Conservation (phyloP, 768 basidiomycete genomes). For the Imleria badia region DNA sequence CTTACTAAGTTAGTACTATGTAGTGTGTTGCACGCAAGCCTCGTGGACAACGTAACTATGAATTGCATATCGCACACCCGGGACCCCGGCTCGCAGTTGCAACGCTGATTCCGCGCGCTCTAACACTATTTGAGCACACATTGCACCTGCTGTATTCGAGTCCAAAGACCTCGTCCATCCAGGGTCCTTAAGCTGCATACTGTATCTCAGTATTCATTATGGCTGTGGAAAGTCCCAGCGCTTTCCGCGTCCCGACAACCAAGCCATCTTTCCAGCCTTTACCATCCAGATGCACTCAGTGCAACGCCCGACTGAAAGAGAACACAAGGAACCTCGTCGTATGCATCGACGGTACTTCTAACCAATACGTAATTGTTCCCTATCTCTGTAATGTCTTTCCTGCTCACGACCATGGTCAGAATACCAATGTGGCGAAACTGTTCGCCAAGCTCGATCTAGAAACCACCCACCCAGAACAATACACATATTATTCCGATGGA, state of each 20-base stretch:
- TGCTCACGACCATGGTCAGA: slow-evolving; percentile 25
- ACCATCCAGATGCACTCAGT: not conserved
- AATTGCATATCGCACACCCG: slow-evolving; percentile 1
- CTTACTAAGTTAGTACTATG: too few species aligned
- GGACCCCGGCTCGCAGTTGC: not conserved
- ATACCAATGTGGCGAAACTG: slow-evolving; percentile 40
- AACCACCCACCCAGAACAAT: slow-evolving; percentile 20
- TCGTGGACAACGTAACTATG: slow-evolving; percentile 1
- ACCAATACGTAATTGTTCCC: slow-evolving; percentile 12
- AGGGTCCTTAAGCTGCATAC: not conserved
- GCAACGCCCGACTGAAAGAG: slow-evolving; percentile 9
- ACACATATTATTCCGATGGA: slow-evolving; percentile 39
- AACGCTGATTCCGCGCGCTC: not conserved
- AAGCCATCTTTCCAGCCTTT: not conserved
- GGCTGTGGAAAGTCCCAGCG: not conserved
- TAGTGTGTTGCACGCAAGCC: not conserved
- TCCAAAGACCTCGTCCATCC: not conserved
- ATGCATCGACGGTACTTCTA: slow-evolving; percentile 23
- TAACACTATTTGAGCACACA: slow-evolving; percentile 6
- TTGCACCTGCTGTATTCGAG: not conserved
- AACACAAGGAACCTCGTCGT: slow-evolving; percentile 32
- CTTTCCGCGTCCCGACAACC: not conserved
- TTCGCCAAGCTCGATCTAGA: slow-evolving; percentile 30
- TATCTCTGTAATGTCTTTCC: not conserved
- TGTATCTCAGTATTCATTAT: not conserved